phyloP scores from a whole-genome alignment of 179 eudicot genomes.

The Silene noctiflora region DNA sequence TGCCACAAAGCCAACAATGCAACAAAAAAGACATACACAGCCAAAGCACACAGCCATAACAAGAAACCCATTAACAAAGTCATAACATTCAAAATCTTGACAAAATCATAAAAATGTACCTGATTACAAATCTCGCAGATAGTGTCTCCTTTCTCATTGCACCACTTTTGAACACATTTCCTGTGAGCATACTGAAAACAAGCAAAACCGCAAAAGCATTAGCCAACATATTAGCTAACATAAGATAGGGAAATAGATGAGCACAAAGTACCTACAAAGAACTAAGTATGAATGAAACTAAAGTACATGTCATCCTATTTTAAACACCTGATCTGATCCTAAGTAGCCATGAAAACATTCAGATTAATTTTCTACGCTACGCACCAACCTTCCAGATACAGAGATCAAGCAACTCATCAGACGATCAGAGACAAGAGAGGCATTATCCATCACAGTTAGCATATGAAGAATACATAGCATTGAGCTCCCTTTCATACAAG shows the following conservation, averaged over 20 bases:
- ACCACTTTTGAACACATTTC: conserved; percentile 76
- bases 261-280: not conserved
- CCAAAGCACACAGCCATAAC: not conserved
- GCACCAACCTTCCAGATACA: not conserved
- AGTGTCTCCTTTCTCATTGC: conserved; percentile 71
- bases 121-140: conserved; percentile 78
- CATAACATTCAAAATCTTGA: conserved; percentile 10
- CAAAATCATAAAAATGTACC: conserved; percentile 33
- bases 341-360: not conserved
- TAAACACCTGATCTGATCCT: not conserved
- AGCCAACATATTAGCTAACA: not conserved
- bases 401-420: not conserved
- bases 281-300: not conserved
- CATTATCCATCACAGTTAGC: not conserved
- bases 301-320: not conserved
- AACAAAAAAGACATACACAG: not conserved
- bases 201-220: conserved; percentile 18
- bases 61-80: not conserved
- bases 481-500: too few relatives aligned
- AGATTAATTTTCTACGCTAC: not conserved
- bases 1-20: not conserved
- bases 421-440: not conserved
- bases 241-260: not conserved
- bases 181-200: conserved; percentile 69
- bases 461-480: not conserved